Conservation (phyloP, 2,329 filamentous ascomycete species). For the Alternaria sp. region DNA sequence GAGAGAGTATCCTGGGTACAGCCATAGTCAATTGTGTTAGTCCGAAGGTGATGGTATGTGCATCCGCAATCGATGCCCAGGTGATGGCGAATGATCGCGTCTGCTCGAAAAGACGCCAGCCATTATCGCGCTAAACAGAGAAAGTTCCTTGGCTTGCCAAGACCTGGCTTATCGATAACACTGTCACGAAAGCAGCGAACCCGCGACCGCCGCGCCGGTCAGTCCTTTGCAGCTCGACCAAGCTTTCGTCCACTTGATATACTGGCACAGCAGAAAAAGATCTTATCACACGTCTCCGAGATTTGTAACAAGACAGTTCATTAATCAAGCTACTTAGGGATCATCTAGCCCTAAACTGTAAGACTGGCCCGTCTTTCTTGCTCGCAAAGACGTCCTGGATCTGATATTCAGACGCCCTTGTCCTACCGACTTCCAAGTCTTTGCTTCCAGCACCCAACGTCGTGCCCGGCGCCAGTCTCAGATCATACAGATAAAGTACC, state of each 20-base stretch:
- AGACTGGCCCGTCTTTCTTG: constrained; percentile 72
- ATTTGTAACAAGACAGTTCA: neutral
- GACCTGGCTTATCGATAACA: constrained; percentile 8
- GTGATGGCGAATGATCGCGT: neutral
- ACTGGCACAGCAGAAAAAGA: neutral
- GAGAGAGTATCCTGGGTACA: constrained; percentile 14
- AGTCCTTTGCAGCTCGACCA: neutral
- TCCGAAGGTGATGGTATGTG: neutral
- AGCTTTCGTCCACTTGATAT: neutral
- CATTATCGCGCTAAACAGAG: neutral
- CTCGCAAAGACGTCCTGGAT: constrained; percentile 76
- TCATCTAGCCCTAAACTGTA: constrained; percentile 57
- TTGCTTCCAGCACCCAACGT: constrained; percentile 38
- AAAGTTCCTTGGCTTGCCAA: constrained; percentile 4
- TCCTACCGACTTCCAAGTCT: constrained; percentile 42
- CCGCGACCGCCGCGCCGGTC: neutral
- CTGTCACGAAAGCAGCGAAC: neutral
- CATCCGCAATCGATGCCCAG: neutral
- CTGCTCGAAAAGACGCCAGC: neutral
- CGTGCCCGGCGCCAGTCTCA: constrained; percentile 50
- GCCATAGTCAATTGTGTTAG: constrained; percentile 14
- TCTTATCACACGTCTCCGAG: rapidly evolving
- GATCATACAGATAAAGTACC: constrained; percentile 66
- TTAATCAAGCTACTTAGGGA: neutral
- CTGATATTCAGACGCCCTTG: constrained; percentile 65